Base-by-base conservation (phyloP, 2,329 filamentous ascomycete species). In the Polytolypa hystricis region DNA sequence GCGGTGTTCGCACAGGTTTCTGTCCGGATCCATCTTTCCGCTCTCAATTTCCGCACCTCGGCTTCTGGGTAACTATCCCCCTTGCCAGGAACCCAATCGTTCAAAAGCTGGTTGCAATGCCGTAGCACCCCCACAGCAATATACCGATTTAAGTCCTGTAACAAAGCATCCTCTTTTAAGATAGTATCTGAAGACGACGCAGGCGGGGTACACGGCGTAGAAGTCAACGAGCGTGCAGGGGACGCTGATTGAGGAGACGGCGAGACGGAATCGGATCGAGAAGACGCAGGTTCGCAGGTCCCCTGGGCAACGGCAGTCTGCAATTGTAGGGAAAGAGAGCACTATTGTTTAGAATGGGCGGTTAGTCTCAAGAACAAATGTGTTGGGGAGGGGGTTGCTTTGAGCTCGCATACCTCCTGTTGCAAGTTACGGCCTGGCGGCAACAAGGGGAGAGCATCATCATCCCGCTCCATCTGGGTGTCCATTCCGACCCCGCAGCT, bases 21-120 rank as follows among this genome's bases (percentile, higher is more conserved):
- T 18, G 49, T 57, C 31, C 47, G 52, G 17, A 66, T 53, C 61
- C 61, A 65, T 9, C 47, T 42, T 21, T 56, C 46, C n/a, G 44
- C 47, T 40, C 59, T 49, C 9, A 64, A 25, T 1, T 39, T 43
- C 2, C 37, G 28, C 15, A 61, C 32, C 19, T 57, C 52, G 2
- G 30, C 14, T 3, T 33, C 34, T 4, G 49, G 48, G 16, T 46
- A 57, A 5, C 17, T 20, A 28, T 17, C 20, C 4, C n/a, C 10
- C 25, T 5, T 20, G 9, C 9, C 4, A 5, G 7, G n/a, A 14
- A 15, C 19, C 28, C 10, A 2, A 16, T 14, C 12, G 17, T 6
- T 16, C 4, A 17, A 19, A 27, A 27, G 25, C 14, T 12, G 9
- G 12, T 41, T 40, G 12, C 30, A 40, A 29, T 40, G 50, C 18